Evolutionary conservation across 2,329 filamentous ascomycete species (phyloP), one percentile per base, ranked within the genome.

Genomic region (Celoporthe dispersa): DNA sequence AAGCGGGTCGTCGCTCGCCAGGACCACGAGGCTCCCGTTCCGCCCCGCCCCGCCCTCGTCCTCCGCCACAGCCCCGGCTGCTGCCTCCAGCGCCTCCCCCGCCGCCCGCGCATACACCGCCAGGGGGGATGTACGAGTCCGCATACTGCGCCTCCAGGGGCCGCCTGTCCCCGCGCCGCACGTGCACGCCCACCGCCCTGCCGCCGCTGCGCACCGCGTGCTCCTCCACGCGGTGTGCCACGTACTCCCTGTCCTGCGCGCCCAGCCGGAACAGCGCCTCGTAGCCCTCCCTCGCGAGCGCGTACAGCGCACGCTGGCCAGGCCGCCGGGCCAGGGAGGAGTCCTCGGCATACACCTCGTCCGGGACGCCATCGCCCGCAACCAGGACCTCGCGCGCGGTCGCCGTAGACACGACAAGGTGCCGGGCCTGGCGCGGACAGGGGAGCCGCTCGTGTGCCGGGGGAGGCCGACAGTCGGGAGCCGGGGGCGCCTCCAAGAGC

Each of bases 1-100:
- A 68, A 90, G 88, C 0, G 93, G 92, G 76, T 97, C 93, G 77
- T 97, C 94, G 0, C 92, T 94, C 6, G 93, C 92, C 35, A 97
- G 78, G 1, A 97, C 77, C 7, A 87, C 79, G 53, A 93, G 79
- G 33, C 83, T 82, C 31, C 80, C 79, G 22, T 78, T 76, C 68
- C 83, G 80, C 3, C 79, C 80, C 16, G 79, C 74, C 19, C 75
- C 70, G 22, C 78, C 76, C 68, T 82, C 80, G 3, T 79, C 80
- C 16, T 79, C 74, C 19, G 75, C 70, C 39, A 82, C 78, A 73
- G 1, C 76, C 77, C 35, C 81, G 80, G 75, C 79, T 41, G 81
- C 79, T 11, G 81, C 77, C 9, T 87, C 83, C 7, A 91, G 81
- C 33, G 91, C 80, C 14, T 85, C 83, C 48, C 83, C 81, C 0